These are phyloP conservation scores for Bolboschoenus planiculmis DNA, from an alignment of 176 grass and related monocot species.

Conservation along the genomic window DNA sequence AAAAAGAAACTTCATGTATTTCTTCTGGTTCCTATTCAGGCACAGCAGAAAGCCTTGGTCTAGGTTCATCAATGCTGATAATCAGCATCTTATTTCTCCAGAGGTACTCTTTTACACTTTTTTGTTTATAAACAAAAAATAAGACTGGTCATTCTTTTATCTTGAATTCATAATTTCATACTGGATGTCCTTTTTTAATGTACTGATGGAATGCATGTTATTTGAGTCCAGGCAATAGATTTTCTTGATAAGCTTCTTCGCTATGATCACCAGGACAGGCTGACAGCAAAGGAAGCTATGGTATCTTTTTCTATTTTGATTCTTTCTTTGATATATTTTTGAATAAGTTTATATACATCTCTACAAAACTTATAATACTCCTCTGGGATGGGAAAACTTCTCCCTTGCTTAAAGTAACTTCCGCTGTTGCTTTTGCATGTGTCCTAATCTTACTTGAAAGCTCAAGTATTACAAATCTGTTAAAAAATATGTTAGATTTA, in stretches of 20 bases:
- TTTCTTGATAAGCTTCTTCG: constrained; percentile 82
- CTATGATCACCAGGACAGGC: constrained; percentile 74
- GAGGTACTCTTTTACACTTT: constrained; percentile 34
- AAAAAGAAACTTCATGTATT: not conserved
- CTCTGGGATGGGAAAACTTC: not conserved
- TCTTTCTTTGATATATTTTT: not conserved
- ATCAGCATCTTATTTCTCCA: constrained; percentile 60
- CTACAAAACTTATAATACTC: not conserved
- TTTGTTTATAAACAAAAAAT: not conserved
- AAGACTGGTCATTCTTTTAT: not conserved
- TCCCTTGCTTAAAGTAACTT: not conserved
- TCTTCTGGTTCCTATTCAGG: constrained; percentile 19
- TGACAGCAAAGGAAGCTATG: constrained; percentile 77
- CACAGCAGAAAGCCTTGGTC: constrained; percentile 65
- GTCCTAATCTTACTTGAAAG: not conserved
- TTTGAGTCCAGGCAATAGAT: constrained; percentile 54
- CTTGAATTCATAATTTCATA: not conserved
- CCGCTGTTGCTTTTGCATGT: not conserved
- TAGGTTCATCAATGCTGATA: constrained; percentile 64
- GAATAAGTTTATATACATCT: not conserved
- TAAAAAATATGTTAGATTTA: too few relatives aligned
- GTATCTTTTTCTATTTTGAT: constrained; percentile 26
- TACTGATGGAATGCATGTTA: constrained; percentile 1
- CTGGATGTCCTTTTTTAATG: not conserved
- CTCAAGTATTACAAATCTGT: not conserved